Conservation (phyloP, 2,329 filamentous ascomycete genomes). For the Talaromyces amestolkiae region DNA sequence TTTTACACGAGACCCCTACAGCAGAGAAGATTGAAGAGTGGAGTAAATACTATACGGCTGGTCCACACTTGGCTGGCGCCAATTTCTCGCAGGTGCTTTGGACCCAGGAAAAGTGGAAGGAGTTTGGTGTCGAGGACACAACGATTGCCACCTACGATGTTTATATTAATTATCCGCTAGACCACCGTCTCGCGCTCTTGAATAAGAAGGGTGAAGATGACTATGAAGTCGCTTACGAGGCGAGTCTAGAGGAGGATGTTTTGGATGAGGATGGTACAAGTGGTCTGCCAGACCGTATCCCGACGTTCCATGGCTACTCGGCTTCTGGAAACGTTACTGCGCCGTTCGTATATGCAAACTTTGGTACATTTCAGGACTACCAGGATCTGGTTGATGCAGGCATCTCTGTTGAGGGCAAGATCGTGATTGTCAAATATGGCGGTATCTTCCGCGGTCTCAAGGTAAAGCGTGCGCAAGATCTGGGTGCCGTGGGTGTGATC, state of each 20-base stretch:
- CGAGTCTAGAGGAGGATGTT: constrained; percentile 78
- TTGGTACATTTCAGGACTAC: constrained; percentile 81
- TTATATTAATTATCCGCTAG: constrained; percentile 74
- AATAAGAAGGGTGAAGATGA: constrained; percentile 43
- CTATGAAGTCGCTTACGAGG: constrained; percentile 68
- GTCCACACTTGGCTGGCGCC: constrained; percentile 72
- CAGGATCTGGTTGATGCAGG: constrained; percentile 75
- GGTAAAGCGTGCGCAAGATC: constrained; percentile 84
- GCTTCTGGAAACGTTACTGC: constrained; percentile 89
- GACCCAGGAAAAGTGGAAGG: constrained; percentile 71
- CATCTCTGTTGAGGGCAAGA: constrained; percentile 75
- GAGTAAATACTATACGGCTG: constrained; percentile 75
- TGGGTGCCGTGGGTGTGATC: constrained; percentile 81
- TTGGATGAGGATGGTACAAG: constrained; percentile 80
- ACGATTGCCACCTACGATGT: constrained; percentile 68
- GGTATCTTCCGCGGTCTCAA: constrained; percentile 85
- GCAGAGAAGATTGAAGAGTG: constrained; percentile 63
- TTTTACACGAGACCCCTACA: constrained; percentile 55
- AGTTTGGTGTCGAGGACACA: constrained; percentile 62
- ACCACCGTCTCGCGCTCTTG: constrained; percentile 67
- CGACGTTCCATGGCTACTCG: constrained; percentile 93
- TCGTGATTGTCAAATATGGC: constrained; percentile 83
- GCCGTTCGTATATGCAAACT: constrained; percentile 84
- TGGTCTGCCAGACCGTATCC: constrained; percentile 67
- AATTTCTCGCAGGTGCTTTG: constrained; percentile 75